Evolutionary conservation across 495 filamentous ascomycete species (phyloP).

Genomic region (Sporormia fimetaria): DNA sequence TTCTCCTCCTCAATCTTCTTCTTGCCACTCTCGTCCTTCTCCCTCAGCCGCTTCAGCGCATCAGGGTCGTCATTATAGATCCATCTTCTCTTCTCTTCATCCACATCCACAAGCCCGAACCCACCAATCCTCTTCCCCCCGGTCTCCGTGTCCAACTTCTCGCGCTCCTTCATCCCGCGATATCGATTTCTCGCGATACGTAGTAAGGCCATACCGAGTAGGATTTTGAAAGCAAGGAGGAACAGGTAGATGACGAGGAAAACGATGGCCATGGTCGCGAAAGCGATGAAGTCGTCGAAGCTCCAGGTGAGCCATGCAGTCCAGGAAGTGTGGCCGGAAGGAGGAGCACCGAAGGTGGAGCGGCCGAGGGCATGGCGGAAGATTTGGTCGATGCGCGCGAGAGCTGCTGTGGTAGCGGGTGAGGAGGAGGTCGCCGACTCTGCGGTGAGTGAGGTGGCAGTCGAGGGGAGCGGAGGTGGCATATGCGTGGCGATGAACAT

Average conservation of each 20-base stretch:
- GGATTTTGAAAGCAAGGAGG: slow-evolving; percentile 66
- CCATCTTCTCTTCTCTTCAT: slow-evolving; percentile 73
- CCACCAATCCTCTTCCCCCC: slow-evolving; percentile 64
- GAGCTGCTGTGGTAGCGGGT: slow-evolving; percentile 56
- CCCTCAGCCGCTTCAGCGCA: slow-evolving; percentile 52
- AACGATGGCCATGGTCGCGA: slow-evolving; percentile 62
- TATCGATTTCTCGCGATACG: slow-evolving; percentile 66
- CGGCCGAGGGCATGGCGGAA: slow-evolving; percentile 60
- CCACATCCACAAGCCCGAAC: slow-evolving; percentile 75
- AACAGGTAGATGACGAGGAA: slow-evolving; percentile 68
- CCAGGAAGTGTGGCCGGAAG: neutral
- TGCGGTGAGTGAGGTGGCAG: slow-evolving; percentile 50
- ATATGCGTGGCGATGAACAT: slow-evolving; percentile 89
- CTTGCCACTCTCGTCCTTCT: slow-evolving; percentile 47
- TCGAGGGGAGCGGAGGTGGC: slow-evolving; percentile 60
- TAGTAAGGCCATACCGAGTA: slow-evolving; percentile 74
- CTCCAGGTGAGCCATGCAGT: slow-evolving; percentile 21
- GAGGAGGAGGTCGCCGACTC: slow-evolving; percentile 43
- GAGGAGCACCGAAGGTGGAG: slow-evolving; percentile 42
- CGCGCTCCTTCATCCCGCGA: slow-evolving; percentile 61
- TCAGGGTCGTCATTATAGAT: slow-evolving; percentile 81
- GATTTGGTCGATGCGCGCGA: slow-evolving; percentile 63
- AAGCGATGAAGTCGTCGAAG: slow-evolving; percentile 57
- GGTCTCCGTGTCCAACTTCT: slow-evolving; percentile 48
- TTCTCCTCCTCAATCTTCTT: slow-evolving; percentile 48